A percentile compares a stretch with the other conserved stretches of the same genome.
Conservation (phyloP, 768 basidiomycete genomes). For the Pleurotus ostreatus region DNA sequence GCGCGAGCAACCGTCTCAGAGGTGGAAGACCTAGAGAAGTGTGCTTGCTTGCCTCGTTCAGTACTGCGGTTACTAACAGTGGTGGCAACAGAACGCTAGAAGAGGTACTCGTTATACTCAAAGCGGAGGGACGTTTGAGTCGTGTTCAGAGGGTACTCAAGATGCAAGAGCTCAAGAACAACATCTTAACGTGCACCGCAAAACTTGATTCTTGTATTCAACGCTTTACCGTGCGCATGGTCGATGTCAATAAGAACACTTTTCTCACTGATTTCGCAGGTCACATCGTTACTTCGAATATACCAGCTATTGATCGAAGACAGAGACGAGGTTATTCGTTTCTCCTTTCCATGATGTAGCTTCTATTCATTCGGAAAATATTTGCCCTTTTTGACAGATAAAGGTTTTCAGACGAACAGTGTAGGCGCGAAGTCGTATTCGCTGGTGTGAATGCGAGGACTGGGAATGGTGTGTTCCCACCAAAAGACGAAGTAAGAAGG, state of each 20-base stretch:
- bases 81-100: background rate
- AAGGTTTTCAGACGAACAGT: background rate
- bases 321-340: background rate
- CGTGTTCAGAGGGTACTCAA: background rate
- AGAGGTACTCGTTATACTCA: background rate
- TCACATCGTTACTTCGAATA: background rate
- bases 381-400: background rate
- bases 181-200: background rate
- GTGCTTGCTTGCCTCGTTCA: background rate
- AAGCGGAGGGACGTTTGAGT: background rate
- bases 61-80: too few species aligned
- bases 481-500: too few species aligned
- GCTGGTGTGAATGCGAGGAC: too few species aligned
- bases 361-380: background rate
- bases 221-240: background rate
- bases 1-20: too few species aligned
- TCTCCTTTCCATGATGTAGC: background rate
- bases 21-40: background rate
- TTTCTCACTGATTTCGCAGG: background rate
- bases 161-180: background rate
- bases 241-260: background rate
- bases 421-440: too few species aligned
- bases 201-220: background rate
- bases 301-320: background rate
- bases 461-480: too few species aligned